These are phyloP conservation scores for Medicago lupulina DNA, from an alignment of 306 rosid species.

Conservation along the genomic window DNA sequence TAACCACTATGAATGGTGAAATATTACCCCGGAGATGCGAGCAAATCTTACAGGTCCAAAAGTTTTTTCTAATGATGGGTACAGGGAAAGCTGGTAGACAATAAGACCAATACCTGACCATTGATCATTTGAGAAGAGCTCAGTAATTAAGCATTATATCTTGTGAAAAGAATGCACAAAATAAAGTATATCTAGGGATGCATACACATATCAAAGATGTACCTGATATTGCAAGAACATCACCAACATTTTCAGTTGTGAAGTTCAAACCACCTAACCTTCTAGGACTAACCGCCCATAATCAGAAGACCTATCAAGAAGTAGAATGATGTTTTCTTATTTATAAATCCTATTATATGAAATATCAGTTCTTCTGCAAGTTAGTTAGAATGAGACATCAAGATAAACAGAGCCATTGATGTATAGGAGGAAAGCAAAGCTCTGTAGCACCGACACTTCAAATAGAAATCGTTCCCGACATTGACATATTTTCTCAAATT, in stretches of 20 bases:
- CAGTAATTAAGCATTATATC: background rate
- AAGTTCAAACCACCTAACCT: constrained; percentile 71
- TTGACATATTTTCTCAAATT: too few species aligned
- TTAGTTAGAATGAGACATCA: background rate
- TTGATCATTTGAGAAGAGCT: constrained; percentile 3
- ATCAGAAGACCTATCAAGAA: constrained; percentile 66
- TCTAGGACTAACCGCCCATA: constrained; percentile 82
- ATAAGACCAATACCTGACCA: constrained; percentile 63
- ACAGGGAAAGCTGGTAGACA: constrained; percentile 60
- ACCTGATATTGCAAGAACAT: constrained; percentile 76
- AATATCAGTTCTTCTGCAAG: background rate
- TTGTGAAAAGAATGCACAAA: background rate
- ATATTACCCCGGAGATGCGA: constrained; percentile 64
- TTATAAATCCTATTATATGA: background rate
- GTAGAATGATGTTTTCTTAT: background rate
- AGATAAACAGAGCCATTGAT: too few species aligned
- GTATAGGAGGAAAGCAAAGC: background rate
- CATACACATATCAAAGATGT: constrained; percentile 12
- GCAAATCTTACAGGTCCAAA: constrained; percentile 54
- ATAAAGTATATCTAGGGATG: background rate
- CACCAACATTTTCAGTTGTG: constrained; percentile 64
- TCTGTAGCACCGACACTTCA: too few species aligned
- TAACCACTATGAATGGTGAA: background rate
- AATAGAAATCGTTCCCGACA: too few species aligned
- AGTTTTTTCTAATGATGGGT: constrained; percentile 56